Evolutionary conservation across 2,329 filamentous ascomycete genomes (phyloP), one percentile per base, ranked within the genome.

Genomic region (Stachybotrys chlorohalonatus): DNA sequence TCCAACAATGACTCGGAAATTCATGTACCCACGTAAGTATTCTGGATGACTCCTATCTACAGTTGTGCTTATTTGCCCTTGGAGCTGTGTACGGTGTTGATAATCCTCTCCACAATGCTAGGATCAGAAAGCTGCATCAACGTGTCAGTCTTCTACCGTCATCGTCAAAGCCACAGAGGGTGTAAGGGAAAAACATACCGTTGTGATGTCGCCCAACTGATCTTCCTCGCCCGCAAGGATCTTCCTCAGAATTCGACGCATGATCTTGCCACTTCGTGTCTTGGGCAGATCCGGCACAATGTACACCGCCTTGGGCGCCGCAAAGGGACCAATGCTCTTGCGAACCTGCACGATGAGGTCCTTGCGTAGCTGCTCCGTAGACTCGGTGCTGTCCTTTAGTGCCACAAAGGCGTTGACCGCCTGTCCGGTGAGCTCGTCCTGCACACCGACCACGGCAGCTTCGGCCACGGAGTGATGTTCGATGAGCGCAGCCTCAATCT

Each of bases 181-280:
- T 4, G 24, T 4, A 24, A 49, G 2, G 24, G 47, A 15, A n/a
- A 16, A 56, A 77, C 87, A 77, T 79, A 95, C 90, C 62, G 94
- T 97, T 17, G 89, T 89, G 42, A 81, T 95, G 68, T 99, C 94
- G 64, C 94, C 94, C 53, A 99, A 79, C 74, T 95, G 92, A 71
- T 99, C 94, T 74, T 96, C 93, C 78, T 99, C 94, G 42, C 93
- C 93, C 15, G 92, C 92, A 63, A 99, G 75, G 67, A 99, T 95
- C 89, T 99, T 99, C 65, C 94, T 83, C 77, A 99, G 75, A 68
- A 99, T 95, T 60, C 94, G 86, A 59, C 94, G 84, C 94, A 99
- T 99, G 68, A 99, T 99, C 87, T 99, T 99, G 62, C 94, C 94
- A 63, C 89, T 95, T 63, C 94, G 83, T 45, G 94, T 99, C 85